Conservation (phyloP, 2,329 filamentous ascomycete genomes). For the Talaromyces albobiverticillius region DNA sequence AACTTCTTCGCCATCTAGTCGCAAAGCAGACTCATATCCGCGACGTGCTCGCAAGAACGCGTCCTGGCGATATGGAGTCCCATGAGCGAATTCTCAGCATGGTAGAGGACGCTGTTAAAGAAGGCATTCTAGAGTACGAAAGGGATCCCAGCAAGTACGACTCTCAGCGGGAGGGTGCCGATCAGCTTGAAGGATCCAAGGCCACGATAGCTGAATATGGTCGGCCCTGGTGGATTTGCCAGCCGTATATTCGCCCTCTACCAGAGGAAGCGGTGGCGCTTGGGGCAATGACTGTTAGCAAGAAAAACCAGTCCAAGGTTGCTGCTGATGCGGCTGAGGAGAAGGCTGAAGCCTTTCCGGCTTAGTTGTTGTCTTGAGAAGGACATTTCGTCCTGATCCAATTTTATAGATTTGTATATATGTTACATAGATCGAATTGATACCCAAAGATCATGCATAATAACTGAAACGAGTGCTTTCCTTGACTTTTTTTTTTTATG, state of each 20-base stretch:
- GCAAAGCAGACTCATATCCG: slow-evolving; percentile 76
- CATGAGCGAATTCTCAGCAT: slow-evolving; percentile 74
- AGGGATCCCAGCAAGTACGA: slow-evolving; percentile 38
- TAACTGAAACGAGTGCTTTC: too few relatives aligned
- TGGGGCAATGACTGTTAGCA: slow-evolving; percentile 71
- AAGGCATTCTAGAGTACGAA: slow-evolving; percentile 68
- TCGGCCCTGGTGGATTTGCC: slow-evolving; percentile 84
- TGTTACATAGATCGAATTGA: too few relatives aligned
- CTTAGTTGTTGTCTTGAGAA: not conserved
- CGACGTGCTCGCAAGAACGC: slow-evolving; percentile 71
- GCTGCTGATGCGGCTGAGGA: not conserved
- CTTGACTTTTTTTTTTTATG: too few relatives aligned
- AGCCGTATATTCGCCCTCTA: slow-evolving; percentile 80
- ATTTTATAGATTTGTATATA: too few relatives aligned
- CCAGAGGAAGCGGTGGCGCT: slow-evolving; percentile 84
- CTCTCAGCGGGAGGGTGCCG: slow-evolving; percentile 25
- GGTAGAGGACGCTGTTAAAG: slow-evolving; percentile 71
- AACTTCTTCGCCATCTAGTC: slow-evolving; percentile 80
- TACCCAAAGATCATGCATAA: too few relatives aligned
- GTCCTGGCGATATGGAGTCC: slow-evolving; percentile 67
- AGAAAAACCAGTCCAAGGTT: slow-evolving; percentile 50
- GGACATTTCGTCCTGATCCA: too few relatives aligned
- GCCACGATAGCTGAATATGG: slow-evolving; percentile 70
- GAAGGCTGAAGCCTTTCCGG: not conserved
- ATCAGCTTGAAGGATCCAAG: slow-evolving; percentile 41